Percentiles rank a stretch among this genome's conserved stretches.
Evolutionary conservation across 768 basidiomycete genomes (phyloP).

Genomic region (Nidularia sp.): DNA sequence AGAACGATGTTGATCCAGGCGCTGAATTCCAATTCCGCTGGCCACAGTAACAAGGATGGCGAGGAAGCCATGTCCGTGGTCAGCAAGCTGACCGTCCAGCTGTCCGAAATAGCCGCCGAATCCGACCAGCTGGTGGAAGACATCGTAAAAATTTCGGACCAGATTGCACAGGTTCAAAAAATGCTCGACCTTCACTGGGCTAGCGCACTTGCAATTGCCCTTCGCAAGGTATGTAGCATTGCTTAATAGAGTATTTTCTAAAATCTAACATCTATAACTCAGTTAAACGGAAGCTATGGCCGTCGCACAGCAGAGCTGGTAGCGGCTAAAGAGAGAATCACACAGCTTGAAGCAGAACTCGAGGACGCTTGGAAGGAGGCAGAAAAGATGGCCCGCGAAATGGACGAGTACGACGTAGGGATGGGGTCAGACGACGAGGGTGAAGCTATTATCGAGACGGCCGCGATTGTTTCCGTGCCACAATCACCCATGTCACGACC

Average conservation of each 20-base stretch:
- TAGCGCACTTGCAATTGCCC: slow-evolving; percentile 72
- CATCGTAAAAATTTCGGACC: slow-evolving; percentile 56
- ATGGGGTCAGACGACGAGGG: slow-evolving; percentile 24
- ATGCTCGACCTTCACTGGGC: slow-evolving; percentile 66
- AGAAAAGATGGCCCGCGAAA: slow-evolving; percentile 65
- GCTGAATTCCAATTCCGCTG: slow-evolving; percentile 46
- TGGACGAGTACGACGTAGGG: slow-evolving; percentile 56
- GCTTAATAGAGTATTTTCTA: background rate
- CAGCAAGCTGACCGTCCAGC: slow-evolving; percentile 45
- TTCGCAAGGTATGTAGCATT: slow-evolving; percentile 52
- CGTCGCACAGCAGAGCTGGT: slow-evolving; percentile 58
- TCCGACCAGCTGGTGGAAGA: slow-evolving; percentile 58
- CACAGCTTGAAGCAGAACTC: slow-evolving; percentile 62
- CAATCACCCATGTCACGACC: slow-evolving; percentile 17
- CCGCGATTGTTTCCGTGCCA: slow-evolving; percentile 39
- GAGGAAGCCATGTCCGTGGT: slow-evolving; percentile 33
- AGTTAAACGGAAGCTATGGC: slow-evolving; percentile 71
- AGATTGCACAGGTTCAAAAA: slow-evolving; percentile 56
- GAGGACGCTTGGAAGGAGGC: slow-evolving; percentile 82
- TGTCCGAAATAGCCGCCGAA: slow-evolving; percentile 53
- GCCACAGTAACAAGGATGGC: slow-evolving; percentile 26
- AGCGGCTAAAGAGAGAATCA: slow-evolving; percentile 40
- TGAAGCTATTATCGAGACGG: slow-evolving; percentile 40
- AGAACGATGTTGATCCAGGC: slow-evolving; percentile 72
- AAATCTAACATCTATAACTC: slow-evolving; percentile 1